phyloP scores from a whole-genome alignment of 208 protist genomes.

The Jaenimonas drosophilae region DNA sequence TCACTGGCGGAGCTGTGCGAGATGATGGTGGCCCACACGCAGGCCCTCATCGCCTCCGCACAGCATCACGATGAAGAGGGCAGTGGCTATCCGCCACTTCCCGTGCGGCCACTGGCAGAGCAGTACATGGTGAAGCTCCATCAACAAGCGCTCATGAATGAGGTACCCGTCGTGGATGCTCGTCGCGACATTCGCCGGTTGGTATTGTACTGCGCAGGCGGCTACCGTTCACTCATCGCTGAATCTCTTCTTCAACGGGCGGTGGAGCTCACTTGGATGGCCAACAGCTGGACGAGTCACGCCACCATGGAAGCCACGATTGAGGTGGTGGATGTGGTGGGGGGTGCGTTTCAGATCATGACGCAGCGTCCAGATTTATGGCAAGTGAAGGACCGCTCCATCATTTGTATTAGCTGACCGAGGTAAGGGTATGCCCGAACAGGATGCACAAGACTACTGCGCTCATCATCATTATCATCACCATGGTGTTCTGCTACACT shows the following conservation, averaged over 20 bases:
- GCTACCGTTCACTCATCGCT: conserved; percentile 75
- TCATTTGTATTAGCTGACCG: conserved; percentile 85
- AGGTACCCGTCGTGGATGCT: conserved; percentile 9
- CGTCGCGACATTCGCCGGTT: conserved; percentile 20
- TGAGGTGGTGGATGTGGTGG: conserved; percentile 38
- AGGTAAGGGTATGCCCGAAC: conserved; percentile 33
- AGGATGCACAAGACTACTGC: no score
- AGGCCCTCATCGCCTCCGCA: neutral
- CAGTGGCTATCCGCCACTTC: no score
- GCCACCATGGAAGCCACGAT: conserved; percentile 3
- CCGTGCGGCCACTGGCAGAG: neutral
- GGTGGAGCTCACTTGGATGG: conserved; percentile 10
- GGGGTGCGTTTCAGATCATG: conserved; percentile 77
- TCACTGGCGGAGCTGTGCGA: conserved; percentile 46
- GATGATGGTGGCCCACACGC: conserved; percentile 7
- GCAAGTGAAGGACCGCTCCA: conserved; percentile 70
- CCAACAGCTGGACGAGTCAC: neutral
- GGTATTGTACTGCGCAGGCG: conserved; percentile 63
- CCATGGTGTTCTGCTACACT: no score
- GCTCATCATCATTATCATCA: no score
- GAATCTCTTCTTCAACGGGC: conserved; percentile 52
- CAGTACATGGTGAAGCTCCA: conserved; percentile 20
- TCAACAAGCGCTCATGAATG: conserved; percentile 15
- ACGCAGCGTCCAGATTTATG: conserved; percentile 69
- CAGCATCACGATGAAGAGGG: neutral